phyloP scores from a whole-genome alignment of 495 filamentous ascomycete genomes.

The Terfezia claveryi region DNA sequence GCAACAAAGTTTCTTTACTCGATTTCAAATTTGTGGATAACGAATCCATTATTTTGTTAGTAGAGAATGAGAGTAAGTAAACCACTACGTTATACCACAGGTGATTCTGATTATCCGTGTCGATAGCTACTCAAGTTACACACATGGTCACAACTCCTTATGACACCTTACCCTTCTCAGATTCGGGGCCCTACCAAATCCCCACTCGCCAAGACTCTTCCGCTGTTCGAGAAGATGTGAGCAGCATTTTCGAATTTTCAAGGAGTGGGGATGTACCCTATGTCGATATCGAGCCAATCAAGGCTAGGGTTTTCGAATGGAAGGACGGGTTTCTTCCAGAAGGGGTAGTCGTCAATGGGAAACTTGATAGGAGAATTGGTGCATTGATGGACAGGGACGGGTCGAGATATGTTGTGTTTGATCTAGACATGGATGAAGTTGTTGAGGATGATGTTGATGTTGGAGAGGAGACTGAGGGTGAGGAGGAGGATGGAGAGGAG shows the following conservation, averaged over 20 bases:
- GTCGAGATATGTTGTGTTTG: conserved; percentile 34
- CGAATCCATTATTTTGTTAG: conserved; percentile 30
- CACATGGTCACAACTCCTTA: conserved; percentile 10
- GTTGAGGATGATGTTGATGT: conserved; percentile 12
- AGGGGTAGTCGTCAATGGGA: conserved; percentile 32
- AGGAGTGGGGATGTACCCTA: background rate
- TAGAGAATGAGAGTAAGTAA: conserved; percentile 24
- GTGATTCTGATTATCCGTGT: background rate
- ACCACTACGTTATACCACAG: background rate
- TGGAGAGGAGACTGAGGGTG: conserved; percentile 11
- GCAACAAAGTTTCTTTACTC: conserved; percentile 13
- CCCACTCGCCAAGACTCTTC: conserved; percentile 6
- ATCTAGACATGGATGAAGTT: conserved; percentile 26
- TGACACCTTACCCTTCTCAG: conserved; percentile 22
- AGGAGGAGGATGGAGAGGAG: conserved; percentile 20
- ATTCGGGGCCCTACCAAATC: conserved; percentile 12
- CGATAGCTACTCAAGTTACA: conserved; percentile 2
- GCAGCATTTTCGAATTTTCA: background rate
- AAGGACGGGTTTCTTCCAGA: conserved; percentile 23
- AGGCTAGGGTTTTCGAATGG: background rate
- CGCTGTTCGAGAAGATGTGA: conserved; percentile 1
- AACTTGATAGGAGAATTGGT: conserved; percentile 29
- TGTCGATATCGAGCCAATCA: background rate
- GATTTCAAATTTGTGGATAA: conserved; percentile 37
- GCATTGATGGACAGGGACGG: conserved; percentile 35